Conservation (phyloP, 768 basidiomycete species). For the Wakefieldia striispora region DNA sequence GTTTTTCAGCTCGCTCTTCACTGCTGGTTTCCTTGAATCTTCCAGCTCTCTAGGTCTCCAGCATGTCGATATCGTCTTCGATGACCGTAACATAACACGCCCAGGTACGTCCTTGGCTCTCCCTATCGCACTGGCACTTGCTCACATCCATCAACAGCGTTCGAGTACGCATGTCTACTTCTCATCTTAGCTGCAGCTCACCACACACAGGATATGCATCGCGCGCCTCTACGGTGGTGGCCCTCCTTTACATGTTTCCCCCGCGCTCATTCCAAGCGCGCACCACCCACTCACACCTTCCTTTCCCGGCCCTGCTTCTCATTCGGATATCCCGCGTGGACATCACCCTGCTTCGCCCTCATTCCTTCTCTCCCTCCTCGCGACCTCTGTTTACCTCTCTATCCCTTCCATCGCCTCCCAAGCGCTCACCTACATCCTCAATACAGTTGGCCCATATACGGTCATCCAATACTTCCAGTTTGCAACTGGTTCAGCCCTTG, state of each 20-base stretch:
- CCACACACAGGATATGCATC: constrained; percentile 65
- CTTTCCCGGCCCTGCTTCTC: constrained; percentile 40
- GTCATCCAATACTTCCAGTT: constrained; percentile 77
- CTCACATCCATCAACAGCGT: constrained; percentile 49
- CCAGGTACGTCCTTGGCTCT: constrained; percentile 53
- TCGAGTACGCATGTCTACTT: constrained; percentile 63
- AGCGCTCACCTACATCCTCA: constrained; percentile 67
- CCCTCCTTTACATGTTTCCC: constrained; percentile 67
- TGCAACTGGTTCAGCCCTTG: constrained; percentile 70
- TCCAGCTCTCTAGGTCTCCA: constrained; percentile 33
- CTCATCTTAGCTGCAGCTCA: constrained; percentile 10
- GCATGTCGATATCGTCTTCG: constrained; percentile 68
- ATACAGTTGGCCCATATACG: constrained; percentile 77
- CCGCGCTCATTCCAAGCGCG: constrained; percentile 61
- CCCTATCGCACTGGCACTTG: not conserved
- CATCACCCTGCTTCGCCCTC: constrained; percentile 77
- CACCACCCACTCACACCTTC: constrained; percentile 68
- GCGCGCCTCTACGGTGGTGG: constrained; percentile 86
- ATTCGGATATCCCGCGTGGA: constrained; percentile 39
- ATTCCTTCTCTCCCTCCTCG: constrained; percentile 82
- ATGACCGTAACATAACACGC: constrained; percentile 86
- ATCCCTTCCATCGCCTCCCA: constrained; percentile 75
- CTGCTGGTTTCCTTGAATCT: constrained; percentile 73
- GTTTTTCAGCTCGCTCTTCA: constrained; percentile 88
- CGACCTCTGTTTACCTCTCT: constrained; percentile 83